Evolutionary conservation across 2,329 filamentous ascomycete genomes (phyloP).

Genomic region (Fragosphaeria purpurea): DNA sequence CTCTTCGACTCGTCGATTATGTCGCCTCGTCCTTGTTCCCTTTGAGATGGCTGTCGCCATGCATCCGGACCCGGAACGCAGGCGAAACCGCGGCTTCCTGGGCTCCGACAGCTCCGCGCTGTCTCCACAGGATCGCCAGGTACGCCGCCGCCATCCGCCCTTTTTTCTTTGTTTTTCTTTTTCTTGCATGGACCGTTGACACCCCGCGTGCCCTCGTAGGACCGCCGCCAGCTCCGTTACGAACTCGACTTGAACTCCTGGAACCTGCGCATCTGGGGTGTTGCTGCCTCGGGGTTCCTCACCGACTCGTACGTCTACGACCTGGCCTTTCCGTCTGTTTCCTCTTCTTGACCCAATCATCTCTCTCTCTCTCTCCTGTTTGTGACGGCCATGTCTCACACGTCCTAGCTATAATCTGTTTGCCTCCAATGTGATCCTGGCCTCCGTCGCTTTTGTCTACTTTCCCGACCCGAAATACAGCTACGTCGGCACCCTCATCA

Average conservation of each 20-base stretch:
- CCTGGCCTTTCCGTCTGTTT: neutral
- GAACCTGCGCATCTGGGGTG: constrained; percentile 45
- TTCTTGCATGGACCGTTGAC: neutral
- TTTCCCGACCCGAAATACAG: constrained; percentile 32
- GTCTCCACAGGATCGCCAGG: constrained; percentile 37
- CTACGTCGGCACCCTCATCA: constrained; percentile 39
- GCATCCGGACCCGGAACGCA: constrained; percentile 25
- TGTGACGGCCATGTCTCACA: neutral
- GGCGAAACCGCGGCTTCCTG: constrained; percentile 39
- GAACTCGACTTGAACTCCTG: constrained; percentile 44
- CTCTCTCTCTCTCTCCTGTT: neutral
- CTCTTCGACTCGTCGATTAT: neutral
- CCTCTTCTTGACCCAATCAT: neutral
- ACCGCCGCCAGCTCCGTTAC: constrained; percentile 41
- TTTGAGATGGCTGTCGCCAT: constrained; percentile 13
- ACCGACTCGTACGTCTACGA: constrained; percentile 37
- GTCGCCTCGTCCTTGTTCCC: neutral
- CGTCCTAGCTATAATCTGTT: constrained; percentile 40
- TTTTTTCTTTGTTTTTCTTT: neutral
- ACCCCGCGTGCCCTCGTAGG: constrained; percentile 21
- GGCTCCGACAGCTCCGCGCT: constrained; percentile 42
- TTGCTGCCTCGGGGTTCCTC: constrained; percentile 44
- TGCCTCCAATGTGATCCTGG: constrained; percentile 44
- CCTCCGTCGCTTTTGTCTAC: constrained; percentile 42
- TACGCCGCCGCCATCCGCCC: constrained; percentile 16